Conservation (phyloP, 129 eudicot species). For the Lonicera japonica region DNA sequence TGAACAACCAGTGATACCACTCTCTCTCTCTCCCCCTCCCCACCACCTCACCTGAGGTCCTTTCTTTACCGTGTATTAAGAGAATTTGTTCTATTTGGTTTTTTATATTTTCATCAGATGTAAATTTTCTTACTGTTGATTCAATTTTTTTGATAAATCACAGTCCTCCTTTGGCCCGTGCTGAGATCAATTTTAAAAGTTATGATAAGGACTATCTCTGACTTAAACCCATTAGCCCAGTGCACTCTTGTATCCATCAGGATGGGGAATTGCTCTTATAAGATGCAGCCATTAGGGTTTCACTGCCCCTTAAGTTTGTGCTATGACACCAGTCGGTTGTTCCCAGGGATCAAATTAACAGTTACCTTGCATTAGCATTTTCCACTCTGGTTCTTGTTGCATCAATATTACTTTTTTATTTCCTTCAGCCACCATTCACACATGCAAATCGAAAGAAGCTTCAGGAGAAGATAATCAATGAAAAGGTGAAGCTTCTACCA, state of each 20-base stretch:
- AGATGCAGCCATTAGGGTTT: neutral
- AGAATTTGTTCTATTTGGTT: too few relatives aligned
- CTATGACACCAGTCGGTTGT: too few relatives aligned
- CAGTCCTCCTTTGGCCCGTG: too few relatives aligned
- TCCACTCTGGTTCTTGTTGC: neutral
- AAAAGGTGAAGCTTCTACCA: conserved; percentile 82
- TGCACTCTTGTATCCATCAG: neutral
- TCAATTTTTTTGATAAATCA: too few relatives aligned
- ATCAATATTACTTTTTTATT: neutral
- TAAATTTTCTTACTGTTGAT: too few relatives aligned
- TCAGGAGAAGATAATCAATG: conserved; percentile 76
- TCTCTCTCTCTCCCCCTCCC: too few relatives aligned
- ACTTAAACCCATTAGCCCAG: neutral
- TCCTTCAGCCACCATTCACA: conserved; percentile 74
- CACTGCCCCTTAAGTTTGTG: neutral
- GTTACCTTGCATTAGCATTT: too few relatives aligned
- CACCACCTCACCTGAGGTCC: too few relatives aligned
- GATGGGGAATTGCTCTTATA: neutral
- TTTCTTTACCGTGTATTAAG: too few relatives aligned
- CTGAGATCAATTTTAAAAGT: neutral
- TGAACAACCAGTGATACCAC: too few relatives aligned
- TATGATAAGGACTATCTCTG: neutral
- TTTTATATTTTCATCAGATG: too few relatives aligned
- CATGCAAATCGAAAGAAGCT: conserved; percentile 94
- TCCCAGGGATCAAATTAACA: too few relatives aligned